phyloP scores from a whole-genome alignment of 73 alveolate genomes.

The Blepharisma stoltei region DNA sequence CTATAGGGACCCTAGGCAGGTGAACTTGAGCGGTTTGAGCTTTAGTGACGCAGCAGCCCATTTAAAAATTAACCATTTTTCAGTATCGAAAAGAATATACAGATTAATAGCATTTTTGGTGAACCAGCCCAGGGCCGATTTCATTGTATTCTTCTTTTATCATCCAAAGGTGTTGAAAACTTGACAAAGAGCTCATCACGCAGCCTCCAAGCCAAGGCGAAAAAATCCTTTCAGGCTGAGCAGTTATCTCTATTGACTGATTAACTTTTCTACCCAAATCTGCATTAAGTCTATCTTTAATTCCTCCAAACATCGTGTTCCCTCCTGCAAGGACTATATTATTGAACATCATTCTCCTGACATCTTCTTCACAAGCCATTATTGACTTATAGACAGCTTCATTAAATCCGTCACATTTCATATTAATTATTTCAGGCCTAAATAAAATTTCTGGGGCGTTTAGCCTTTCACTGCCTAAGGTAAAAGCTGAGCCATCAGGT shows the following conservation, averaged over 20 bases:
- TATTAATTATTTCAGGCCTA: conserved; percentile 56
- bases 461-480: conserved; percentile 59
- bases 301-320: conserved; percentile 76
- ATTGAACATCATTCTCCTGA: conserved; percentile 66
- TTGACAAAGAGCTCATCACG: conserved; percentile 64
- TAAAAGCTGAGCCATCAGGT: conserved; percentile 76
- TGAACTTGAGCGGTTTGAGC: too few relatives aligned
- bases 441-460: conserved; percentile 75
- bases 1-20: too few relatives aligned
- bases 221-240: conserved; percentile 68
- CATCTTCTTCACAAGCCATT: conserved; percentile 77
- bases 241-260: conserved; percentile 67
- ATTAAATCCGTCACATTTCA: conserved; percentile 62
- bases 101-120: conserved; percentile 73
- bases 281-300: conserved; percentile 69
- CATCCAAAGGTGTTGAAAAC: conserved; percentile 78
- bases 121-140: conserved; percentile 60
- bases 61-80: too few relatives aligned
- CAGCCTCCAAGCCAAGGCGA: conserved; percentile 83
- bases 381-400: conserved; percentile 74
- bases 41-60: too few relatives aligned
- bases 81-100: too few relatives aligned
- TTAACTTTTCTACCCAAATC: conserved; percentile 34
- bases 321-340: conserved; percentile 83
- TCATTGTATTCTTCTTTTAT: conserved; percentile 64